phyloP scores from a whole-genome alignment of 257 asterid species.

The Mitragyna speciosa region DNA sequence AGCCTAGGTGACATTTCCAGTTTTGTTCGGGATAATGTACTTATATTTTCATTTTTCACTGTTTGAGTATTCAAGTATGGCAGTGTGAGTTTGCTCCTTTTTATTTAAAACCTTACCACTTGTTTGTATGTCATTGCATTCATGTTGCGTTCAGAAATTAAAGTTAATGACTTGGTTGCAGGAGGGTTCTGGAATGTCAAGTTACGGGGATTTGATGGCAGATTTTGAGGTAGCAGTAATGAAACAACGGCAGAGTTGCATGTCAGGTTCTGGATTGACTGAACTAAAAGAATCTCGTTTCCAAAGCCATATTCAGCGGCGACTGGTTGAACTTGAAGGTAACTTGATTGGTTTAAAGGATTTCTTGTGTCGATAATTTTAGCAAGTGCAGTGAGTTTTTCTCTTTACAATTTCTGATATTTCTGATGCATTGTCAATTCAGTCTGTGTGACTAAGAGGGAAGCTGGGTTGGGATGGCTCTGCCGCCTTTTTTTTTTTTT shows the following conservation, averaged over 20 bases:
- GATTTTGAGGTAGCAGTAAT: conserved; percentile 82
- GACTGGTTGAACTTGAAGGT: conserved; percentile 90
- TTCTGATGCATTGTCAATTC: background rate
- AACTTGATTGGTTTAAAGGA: conserved; percentile 14
- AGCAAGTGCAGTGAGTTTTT: background rate
- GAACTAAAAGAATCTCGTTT: conserved; percentile 62
- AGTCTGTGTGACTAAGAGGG: conserved; percentile 4
- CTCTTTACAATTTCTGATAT: background rate
- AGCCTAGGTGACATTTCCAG: background rate
- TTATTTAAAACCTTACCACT: background rate
- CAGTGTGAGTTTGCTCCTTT: background rate
- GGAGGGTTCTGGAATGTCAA: conserved; percentile 52
- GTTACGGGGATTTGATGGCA: conserved; percentile 75
- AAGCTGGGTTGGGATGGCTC: background rate
- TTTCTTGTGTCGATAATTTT: background rate
- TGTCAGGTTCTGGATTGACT: conserved; percentile 62
- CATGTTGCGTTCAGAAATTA: background rate
- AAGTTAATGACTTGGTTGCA: conserved; percentile 32
- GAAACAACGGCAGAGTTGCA: conserved; percentile 57
- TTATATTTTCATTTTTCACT: no score
- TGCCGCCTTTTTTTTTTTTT: no score
- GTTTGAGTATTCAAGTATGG: no score
- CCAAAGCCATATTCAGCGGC: conserved; percentile 64
- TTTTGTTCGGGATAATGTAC: background rate
- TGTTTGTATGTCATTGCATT: background rate